These are phyloP conservation scores for Russula griseocarnosa DNA, from an alignment of 768 basidiomycete species.

Conservation along the genomic window DNA sequence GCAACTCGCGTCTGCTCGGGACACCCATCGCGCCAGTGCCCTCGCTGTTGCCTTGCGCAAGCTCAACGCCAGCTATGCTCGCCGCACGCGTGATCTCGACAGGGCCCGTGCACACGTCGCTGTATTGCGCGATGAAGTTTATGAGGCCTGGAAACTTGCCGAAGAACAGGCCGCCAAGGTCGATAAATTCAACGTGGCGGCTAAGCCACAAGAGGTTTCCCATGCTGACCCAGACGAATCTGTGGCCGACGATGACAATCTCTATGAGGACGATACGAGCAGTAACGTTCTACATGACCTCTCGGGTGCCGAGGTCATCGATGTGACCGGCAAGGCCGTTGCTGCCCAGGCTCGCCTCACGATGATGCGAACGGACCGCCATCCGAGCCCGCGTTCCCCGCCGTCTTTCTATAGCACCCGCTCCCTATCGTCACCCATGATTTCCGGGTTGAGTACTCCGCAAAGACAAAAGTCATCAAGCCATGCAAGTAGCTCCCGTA, in stretches of 20 bases:
- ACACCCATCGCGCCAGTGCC: constrained; percentile 71
- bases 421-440: background rate
- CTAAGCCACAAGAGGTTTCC: background rate
- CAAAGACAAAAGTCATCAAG: constrained; percentile 28
- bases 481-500: constrained; percentile 60
- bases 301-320: constrained; percentile 28
- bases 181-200: constrained; percentile 51
- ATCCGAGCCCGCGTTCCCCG: background rate
- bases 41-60: constrained; percentile 74
- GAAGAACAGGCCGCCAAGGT: constrained; percentile 68
- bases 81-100: constrained; percentile 55
- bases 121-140: constrained; percentile 63
- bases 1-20: constrained; percentile 57
- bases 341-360: constrained; percentile 24
- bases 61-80: constrained; percentile 70
- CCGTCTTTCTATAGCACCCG: background rate
- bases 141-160: constrained; percentile 78
- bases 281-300: constrained; percentile 15
- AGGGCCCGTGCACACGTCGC: constrained; percentile 46
- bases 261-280: constrained; percentile 21
- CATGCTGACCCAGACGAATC: constrained; percentile 23
- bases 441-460: background rate
- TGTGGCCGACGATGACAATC: constrained; percentile 25
- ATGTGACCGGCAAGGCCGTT: constrained; percentile 23
- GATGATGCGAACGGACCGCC: constrained; percentile 7